phyloP scores from a whole-genome alignment of 441 rosid genomes.

The Erysimum cheiri region DNA sequence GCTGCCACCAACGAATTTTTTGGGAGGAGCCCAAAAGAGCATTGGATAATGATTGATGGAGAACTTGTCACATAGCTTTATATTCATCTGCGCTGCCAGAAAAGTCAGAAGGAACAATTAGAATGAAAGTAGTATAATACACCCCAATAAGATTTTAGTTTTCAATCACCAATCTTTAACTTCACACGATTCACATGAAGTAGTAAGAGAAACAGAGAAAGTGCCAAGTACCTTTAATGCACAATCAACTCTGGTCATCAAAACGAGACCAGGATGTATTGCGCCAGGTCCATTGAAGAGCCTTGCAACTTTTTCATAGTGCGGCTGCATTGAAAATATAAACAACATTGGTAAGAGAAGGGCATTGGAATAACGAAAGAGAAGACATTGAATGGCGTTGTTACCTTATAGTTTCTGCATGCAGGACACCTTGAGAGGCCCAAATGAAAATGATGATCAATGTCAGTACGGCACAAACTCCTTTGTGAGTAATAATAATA shows the following conservation, averaged over 20 bases:
- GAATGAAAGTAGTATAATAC: slow-evolving; percentile 26
- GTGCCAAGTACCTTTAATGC: slow-evolving; percentile 70
- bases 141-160: slow-evolving; percentile 19
- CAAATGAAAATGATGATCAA: slow-evolving; percentile 28
- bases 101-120: slow-evolving; percentile 46
- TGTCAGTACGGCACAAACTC: slow-evolving; percentile 36
- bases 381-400: background rate
- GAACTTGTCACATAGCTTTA: slow-evolving; percentile 81
- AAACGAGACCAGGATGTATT: slow-evolving; percentile 75
- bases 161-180: slow-evolving; percentile 62
- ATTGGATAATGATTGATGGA: slow-evolving; percentile 86
- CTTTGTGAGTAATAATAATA: slow-evolving; percentile 1
- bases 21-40: slow-evolving; percentile 87
- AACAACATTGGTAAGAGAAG: slow-evolving; percentile 29
- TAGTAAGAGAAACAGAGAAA: slow-evolving; percentile 46
- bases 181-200: slow-evolving; percentile 69
- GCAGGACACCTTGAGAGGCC: slow-evolving; percentile 84
- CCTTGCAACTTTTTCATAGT: slow-evolving; percentile 93
- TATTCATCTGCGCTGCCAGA: slow-evolving; percentile 93
- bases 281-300: slow-evolving; percentile 91
- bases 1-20: slow-evolving; percentile 63
- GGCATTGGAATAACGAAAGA: slow-evolving; percentile 28
- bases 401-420: slow-evolving; percentile 96
- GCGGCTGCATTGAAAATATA: slow-evolving; percentile 60
- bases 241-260: slow-evolving; percentile 94